Conservation (phyloP, 2,329 filamentous ascomycete genomes). For the Colletotrichum paranaense region DNA sequence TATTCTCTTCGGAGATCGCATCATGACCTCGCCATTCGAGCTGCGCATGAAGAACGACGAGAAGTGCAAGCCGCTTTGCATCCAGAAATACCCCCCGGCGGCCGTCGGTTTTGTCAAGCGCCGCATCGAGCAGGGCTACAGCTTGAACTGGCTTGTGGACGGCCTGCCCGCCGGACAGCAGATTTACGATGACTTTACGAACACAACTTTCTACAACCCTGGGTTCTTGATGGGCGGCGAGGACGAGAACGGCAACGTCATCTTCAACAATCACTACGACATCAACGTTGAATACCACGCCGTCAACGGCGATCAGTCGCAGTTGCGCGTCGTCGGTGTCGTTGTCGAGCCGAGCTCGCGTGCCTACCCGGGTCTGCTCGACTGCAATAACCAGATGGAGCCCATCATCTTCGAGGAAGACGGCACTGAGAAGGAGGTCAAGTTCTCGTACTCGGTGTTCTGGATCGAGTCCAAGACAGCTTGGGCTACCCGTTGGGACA, state of each 20-base stretch:
- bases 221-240: slow-evolving; percentile 83
- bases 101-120: slow-evolving; percentile 84
- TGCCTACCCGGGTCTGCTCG: slow-evolving; percentile 66
- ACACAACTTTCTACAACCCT: slow-evolving; percentile 87
- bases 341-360: slow-evolving; percentile 85
- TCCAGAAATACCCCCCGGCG: slow-evolving; percentile 70
- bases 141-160: slow-evolving; percentile 95
- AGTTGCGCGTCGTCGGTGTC: slow-evolving; percentile 92
- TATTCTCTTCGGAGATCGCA: slow-evolving; percentile 96
- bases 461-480: slow-evolving; percentile 87
- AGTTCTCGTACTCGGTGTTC: slow-evolving; percentile 92
- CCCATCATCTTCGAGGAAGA: slow-evolving; percentile 73
- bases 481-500: slow-evolving; percentile 99
- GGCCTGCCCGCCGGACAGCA: slow-evolving; percentile 91
- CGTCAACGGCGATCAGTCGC: slow-evolving; percentile 71
- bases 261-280: slow-evolving; percentile 95
- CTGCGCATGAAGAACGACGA: slow-evolving; percentile 89
- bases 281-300: slow-evolving; percentile 94
- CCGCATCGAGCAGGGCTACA: slow-evolving; percentile 86
- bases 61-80: slow-evolving; percentile 85
- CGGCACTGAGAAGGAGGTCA: slow-evolving; percentile 64
- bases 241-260: slow-evolving; percentile 66
- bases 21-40: slow-evolving; percentile 95
- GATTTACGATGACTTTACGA: slow-evolving; percentile 79
- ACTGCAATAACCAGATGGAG: slow-evolving; percentile 70